Conservation (phyloP, 1,284 basidiomycete genomes). For the Cryptococcus deneoformans region DNA sequence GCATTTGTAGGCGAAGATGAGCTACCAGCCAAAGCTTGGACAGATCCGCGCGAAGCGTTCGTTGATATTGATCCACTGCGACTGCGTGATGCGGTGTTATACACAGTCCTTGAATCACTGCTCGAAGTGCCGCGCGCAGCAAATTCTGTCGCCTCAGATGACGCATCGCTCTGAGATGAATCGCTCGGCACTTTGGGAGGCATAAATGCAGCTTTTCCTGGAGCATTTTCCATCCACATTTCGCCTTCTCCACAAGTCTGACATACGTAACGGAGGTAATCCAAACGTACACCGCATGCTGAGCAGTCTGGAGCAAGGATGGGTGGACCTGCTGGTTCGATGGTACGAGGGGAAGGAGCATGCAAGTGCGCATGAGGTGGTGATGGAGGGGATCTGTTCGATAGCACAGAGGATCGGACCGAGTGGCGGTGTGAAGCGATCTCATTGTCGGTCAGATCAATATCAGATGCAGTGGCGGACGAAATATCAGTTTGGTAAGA, state of each 20-base stretch:
- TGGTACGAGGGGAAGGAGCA: constrained; percentile 13
- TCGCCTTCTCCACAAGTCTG: constrained; percentile 71
- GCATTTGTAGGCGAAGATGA: constrained; percentile 17
- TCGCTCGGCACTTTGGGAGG: constrained; percentile 13
- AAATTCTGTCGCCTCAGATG: constrained; percentile 26
- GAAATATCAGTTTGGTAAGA: constrained; percentile 41
- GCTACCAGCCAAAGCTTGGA: constrained; percentile 16
- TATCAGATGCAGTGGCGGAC: constrained; percentile 27
- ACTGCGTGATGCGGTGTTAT: constrained; percentile 14
- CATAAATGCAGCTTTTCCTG: constrained; percentile 24
- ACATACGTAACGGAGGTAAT: constrained; percentile 81
- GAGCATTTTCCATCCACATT: constrained; percentile 40
- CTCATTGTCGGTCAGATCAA: constrained; percentile 10
- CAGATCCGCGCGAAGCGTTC: constrained; percentile 13
- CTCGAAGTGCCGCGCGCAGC: constrained; percentile 2
- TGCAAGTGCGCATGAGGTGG: neutral
- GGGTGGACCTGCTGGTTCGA: constrained; percentile 54
- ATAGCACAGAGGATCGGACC: neutral
- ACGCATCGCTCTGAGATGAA: constrained; percentile 11
- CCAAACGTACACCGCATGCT: constrained; percentile 67
- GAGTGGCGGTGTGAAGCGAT: neutral
- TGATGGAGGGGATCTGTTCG: constrained; percentile 26
- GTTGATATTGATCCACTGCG: constrained; percentile 25
- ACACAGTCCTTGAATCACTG: constrained; percentile 22
- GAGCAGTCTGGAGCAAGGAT: constrained; percentile 74